Conservation (phyloP, 2,329 filamentous ascomycete genomes). For the Ramularia collo-cygni region DNA sequence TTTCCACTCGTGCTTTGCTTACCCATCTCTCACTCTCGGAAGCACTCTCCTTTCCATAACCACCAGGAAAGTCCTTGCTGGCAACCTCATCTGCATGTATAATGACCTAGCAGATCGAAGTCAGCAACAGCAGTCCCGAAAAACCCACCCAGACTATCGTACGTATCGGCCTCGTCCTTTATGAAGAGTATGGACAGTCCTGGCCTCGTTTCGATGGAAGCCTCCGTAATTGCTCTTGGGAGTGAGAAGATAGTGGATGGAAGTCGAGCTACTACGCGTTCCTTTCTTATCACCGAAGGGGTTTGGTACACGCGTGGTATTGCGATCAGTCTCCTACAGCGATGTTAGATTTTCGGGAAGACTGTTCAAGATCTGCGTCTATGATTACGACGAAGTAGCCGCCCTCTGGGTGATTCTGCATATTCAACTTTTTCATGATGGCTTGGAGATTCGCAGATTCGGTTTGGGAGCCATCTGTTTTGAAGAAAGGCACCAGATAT, state of each 20-base stretch:
- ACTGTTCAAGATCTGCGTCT: no score
- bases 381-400: slow-evolving; percentile 53
- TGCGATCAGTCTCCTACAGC: slow-evolving; percentile 50
- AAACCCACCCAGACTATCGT: no score
- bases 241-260: slow-evolving; percentile 60
- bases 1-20: slow-evolving; percentile 50
- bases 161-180: slow-evolving; percentile 56
- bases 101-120: no score
- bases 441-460: slow-evolving; percentile 22
- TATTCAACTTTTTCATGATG: slow-evolving; percentile 41
- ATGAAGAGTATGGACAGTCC: slow-evolving; percentile 56
- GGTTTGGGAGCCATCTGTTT: slow-evolving; percentile 4
- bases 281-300: slow-evolving; percentile 40
- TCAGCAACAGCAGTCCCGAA: no score
- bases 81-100: slow-evolving; percentile 50
- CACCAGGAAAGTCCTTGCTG: slow-evolving; percentile 9
- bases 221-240: slow-evolving; percentile 48
- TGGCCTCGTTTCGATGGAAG: slow-evolving; percentile 53
- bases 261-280: slow-evolving; percentile 50
- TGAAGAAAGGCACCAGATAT: background rate
- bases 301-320: slow-evolving; percentile 47
- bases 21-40: slow-evolving; percentile 42
- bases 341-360: background rate
- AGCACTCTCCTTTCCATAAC: slow-evolving; percentile 43
- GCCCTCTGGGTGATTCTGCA: slow-evolving; percentile 55